Evolutionary conservation across 345 rosid genomes (phyloP).

Genomic region (Psidium friedrichsthalianum): DNA sequence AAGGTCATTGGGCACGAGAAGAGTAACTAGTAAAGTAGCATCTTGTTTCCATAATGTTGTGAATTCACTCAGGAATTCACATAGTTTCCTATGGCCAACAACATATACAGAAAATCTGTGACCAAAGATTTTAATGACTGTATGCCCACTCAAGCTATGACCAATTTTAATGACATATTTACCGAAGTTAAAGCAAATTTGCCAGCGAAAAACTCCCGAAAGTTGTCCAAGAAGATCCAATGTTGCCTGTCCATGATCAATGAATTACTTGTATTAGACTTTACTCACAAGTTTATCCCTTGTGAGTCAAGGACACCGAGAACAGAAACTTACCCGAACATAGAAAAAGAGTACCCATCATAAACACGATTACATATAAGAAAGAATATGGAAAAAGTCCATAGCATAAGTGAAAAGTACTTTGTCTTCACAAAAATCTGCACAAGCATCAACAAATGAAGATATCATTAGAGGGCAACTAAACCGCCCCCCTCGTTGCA

Average conservation of each 20-base stretch:
- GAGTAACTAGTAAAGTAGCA: neutral
- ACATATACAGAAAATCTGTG: neutral
- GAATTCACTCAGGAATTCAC: neutral
- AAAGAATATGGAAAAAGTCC: conserved; percentile 66
- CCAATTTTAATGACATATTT: conserved; percentile 9
- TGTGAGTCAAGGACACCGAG: neutral
- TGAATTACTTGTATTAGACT: neutral
- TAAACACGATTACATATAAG: conserved; percentile 79
- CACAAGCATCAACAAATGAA: conserved; percentile 20
- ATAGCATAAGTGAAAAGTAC: conserved; percentile 48
- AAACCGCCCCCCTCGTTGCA: neutral
- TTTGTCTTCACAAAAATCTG: conserved; percentile 54
- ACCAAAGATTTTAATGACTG: neutral
- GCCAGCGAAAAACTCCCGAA: conserved; percentile 88
- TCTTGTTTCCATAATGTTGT: neutral
- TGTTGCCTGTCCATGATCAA: conserved; percentile 27
- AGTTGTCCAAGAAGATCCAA: conserved; percentile 69
- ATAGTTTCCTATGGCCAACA: neutral
- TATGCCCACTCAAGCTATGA: neutral
- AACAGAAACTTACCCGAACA: conserved; percentile 57
- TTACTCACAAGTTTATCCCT: neutral
- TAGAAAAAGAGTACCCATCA: conserved; percentile 78
- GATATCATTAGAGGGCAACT: conserved; percentile 1
- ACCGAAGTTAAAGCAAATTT: conserved; percentile 95
- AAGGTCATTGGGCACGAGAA: neutral